Conservation (phyloP, 2,329 filamentous ascomycete species). For the Delphinella strobiligena region DNA sequence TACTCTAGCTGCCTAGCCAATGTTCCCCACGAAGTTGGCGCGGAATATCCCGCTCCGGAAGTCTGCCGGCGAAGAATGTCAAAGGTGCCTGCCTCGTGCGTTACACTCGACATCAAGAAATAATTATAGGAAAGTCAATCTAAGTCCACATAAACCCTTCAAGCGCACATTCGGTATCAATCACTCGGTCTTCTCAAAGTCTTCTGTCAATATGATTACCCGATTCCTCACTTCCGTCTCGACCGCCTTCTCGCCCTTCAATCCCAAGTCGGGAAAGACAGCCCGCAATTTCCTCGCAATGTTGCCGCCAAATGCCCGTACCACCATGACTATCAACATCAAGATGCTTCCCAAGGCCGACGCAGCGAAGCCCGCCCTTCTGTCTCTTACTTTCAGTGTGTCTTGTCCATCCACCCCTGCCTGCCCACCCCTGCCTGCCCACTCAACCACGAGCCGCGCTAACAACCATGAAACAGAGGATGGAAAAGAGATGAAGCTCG, state of each 20-base stretch:
- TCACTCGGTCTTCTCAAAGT: too few relatives aligned
- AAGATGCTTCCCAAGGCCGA: slow-evolving; percentile 55
- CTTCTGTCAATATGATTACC: slow-evolving; percentile 71
- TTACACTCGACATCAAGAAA: too few relatives aligned
- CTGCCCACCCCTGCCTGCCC: not conserved
- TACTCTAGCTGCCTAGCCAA: too few relatives aligned
- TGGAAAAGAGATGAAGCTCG: slow-evolving; percentile 76
- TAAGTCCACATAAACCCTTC: too few relatives aligned
- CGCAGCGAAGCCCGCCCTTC: slow-evolving; percentile 54
- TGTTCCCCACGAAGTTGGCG: too few relatives aligned
- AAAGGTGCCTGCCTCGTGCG: too few relatives aligned
- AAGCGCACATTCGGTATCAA: too few relatives aligned
- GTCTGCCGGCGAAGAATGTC: too few relatives aligned
- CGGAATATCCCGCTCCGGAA: too few relatives aligned
- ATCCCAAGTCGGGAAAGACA: slow-evolving; percentile 56
- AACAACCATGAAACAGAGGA: slow-evolving; percentile 52
- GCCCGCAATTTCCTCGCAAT: slow-evolving; percentile 79
- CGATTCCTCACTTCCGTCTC: slow-evolving; percentile 76
- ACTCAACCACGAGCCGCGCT: too few relatives aligned
- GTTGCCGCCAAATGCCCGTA: slow-evolving; percentile 67
- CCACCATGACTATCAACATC: slow-evolving; percentile 64
- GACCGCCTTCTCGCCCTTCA: slow-evolving; percentile 89
- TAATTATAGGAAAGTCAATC: too few relatives aligned
- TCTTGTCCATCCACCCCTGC: slow-evolving; percentile 6
- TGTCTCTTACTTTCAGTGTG: slow-evolving; percentile 79